A percentile compares a stretch with the other conserved stretches of the same genome.
Evolutionary conservation across 2,329 filamentous ascomycete genomes (phyloP).

Genomic region (Fusarium scirpi): DNA sequence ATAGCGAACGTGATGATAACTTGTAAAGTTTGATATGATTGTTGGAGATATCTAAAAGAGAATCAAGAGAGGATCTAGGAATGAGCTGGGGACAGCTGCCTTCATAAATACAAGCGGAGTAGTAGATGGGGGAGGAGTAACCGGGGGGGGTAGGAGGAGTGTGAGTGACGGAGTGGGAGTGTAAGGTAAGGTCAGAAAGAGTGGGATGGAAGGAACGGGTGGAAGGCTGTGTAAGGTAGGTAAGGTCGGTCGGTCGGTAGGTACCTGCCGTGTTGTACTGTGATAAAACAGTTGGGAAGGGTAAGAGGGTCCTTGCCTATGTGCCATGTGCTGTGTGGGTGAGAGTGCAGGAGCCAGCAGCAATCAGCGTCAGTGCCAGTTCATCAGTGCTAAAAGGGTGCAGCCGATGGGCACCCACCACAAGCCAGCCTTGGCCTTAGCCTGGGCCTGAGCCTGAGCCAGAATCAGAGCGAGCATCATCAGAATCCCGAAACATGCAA

Average conservation of each 20-base stretch:
- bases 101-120: constrained; percentile 51
- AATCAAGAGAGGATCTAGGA: constrained; percentile 44
- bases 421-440: constrained; percentile 4
- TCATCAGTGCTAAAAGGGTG: constrained; percentile 33
- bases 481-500: constrained; percentile 20
- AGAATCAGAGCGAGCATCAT: constrained; percentile 16
- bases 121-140: constrained; percentile 37
- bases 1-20: constrained; percentile 62
- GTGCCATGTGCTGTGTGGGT: constrained; percentile 29
- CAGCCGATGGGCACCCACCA: constrained; percentile 32
- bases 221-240: constrained; percentile 42
- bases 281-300: constrained; percentile 15
- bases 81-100: constrained; percentile 45
- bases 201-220: constrained; percentile 38
- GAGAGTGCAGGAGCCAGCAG: constrained; percentile 23
- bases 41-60: constrained; percentile 46
- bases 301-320: constrained; percentile 28
- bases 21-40: constrained; percentile 41
- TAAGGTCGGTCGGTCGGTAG: neutral
- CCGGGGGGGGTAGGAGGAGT: constrained; percentile 29
- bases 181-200: constrained; percentile 30
- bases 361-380: constrained; percentile 26
- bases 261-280: constrained; percentile 29
- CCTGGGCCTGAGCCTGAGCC: neutral
- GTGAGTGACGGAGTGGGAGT: constrained; percentile 22